Evolutionary conservation across 805 yeast genomes (phyloP), one percentile per base, ranked within the genome.

Genomic region (Kluyveromyces dobzhanskii): DNA sequence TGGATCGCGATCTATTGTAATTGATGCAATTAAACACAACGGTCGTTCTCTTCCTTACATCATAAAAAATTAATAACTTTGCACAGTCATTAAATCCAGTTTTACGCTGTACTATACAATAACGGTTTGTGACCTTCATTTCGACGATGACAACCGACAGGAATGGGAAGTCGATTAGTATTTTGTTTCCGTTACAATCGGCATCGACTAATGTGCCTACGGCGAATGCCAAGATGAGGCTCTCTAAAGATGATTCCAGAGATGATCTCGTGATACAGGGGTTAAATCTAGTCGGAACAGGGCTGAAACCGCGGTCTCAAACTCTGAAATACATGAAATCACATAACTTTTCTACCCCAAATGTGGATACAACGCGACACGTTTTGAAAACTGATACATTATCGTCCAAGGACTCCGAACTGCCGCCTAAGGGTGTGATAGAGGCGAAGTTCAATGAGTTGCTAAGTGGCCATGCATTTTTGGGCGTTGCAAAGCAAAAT

Each of bases 401-500:
- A 11, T 11, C 8, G 5, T 16, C 16, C 4, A 19, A 8, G 16
- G 32, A 30, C 11, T 5, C 21, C 7, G n/a, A 26, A 11, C 17
- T 34, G 14, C 61, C 62, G 1, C 42, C 44, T 5, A 47, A 50
- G 13, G 48, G 42, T 6, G 40, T 37, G 3, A 47, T 57, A 2
- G 50, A 56, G 33, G 31, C 27, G 4, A 30, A 48, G 24, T 57
- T 57, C 29, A 40, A 48, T 25, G 41, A 44, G 2, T 29, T 56
- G 21, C 35, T 56, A 31, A 39, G 50, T 19, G 51, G 48, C 42
- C 49, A 53, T 24, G 47, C 49, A 2, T 52, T 50, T 39, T 53
- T 51, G 32, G 56, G 60, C 52, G 51, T 50, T 13, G 55, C 59
- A 4, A 46, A 48, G 13, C 41, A 45, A 13, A 51, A 50, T 34